Evolutionary conservation across 192 early-diverging fungal genomes (phyloP).

Genomic region (Linnemannia schmuckeri): DNA sequence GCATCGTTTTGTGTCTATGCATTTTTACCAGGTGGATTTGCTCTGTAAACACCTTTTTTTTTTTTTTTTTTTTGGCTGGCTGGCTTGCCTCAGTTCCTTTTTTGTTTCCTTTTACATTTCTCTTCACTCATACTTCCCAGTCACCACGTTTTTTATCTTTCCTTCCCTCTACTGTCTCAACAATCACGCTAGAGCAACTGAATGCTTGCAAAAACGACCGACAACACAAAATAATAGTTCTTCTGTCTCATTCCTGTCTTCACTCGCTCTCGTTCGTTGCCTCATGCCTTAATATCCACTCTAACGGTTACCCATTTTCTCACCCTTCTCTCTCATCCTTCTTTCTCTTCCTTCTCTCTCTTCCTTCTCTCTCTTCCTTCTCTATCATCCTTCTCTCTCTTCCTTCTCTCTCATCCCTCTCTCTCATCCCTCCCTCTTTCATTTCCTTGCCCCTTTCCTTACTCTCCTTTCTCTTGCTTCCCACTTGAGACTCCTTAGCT

Average conservation of each 20-base stretch:
- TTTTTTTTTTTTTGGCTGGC: no score
- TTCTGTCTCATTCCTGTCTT: not conserved
- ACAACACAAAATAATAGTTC: not conserved
- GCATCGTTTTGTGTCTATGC: no score
- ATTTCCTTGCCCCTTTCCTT: no score
- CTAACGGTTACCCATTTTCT: not conserved
- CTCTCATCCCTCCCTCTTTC: not conserved
- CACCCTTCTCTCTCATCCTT: not conserved
- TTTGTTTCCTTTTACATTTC: not conserved
- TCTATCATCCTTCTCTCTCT: slow-evolving; percentile 6
- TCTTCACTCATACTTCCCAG: not conserved
- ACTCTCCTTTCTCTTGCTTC: not conserved
- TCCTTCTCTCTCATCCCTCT: not conserved
- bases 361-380: not conserved
- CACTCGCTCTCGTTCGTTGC: not conserved
- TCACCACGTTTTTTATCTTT: not conserved
- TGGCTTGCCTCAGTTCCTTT: not conserved
- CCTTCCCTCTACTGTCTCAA: not conserved
- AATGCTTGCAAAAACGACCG: not conserved
- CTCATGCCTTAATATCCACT: not conserved
- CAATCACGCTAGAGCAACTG: not conserved
- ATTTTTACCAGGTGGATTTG: no score
- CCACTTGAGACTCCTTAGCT: not conserved
- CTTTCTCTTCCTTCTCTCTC: not conserved
- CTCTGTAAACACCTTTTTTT: no score